Base-by-base conservation (phyloP, 1,284 basidiomycete genomes). In the Porogramme epimiltina region DNA sequence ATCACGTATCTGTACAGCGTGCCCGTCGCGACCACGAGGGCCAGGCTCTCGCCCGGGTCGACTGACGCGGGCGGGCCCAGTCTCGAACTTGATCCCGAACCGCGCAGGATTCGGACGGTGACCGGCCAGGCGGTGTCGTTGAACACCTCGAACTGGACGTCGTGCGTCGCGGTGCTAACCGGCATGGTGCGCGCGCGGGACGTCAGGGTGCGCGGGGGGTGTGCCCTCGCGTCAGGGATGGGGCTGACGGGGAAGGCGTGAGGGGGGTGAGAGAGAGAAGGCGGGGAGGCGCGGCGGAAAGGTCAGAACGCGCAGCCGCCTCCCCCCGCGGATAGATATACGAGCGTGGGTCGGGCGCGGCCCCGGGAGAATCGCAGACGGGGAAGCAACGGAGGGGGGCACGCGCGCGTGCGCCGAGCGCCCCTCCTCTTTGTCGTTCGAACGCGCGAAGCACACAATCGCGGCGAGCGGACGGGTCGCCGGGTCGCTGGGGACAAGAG, bases 121-220 rank as follows among this genome's bases (percentile, higher is more conserved):
- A 62, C 69, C 18, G 68, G 52, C 36, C 68, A 62, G 11, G 57
- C 20, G 20, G 73, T 76, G 62, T 80, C 74, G 68, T 81, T 82
- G 26, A 63, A 63, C 59, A 81, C 66, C 58, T 78, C 76, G 60
- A 81, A 69, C 58, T 79, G 76, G 59, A 81, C 69, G 34, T 81
- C 79, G 66, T 77, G 80, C 25, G 77, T 71, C 25, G 70, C 57
- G 22, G 77, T 81, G 62, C 72, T 76, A 41, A 77, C 76, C 42
- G 79, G 80, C 51, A 52, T 55, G 33, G 28, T 39, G 16, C 5
- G 16, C 34, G 9, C 13, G 5, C 9, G 34, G 34, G 34, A 16
- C 6, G 5, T 9, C 34, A 16, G 34, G 34, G 34, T 37, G 8
- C 16, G 34, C 6, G n/a, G 13, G 31, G 25, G 34, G 24, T 28